phyloP scores from a whole-genome alignment of 208 protist genomes.

The Porcisia deanei region DNA sequence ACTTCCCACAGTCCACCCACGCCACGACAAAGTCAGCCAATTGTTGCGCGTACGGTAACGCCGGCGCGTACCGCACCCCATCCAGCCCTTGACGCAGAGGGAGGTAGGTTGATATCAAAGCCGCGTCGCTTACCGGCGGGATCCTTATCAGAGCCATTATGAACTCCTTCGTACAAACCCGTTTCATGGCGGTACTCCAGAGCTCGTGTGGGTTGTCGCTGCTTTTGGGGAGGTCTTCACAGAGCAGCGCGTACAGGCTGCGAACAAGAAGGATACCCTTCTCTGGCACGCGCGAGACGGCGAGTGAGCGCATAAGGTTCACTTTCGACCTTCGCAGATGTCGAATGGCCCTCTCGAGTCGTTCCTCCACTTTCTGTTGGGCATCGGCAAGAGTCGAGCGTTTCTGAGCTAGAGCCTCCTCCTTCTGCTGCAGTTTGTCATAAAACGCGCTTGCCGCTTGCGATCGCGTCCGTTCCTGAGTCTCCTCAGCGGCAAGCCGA shows the following conservation, averaged over 20 bases:
- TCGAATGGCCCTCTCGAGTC: slow-evolving; percentile 29
- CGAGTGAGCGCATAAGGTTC: slow-evolving; percentile 41
- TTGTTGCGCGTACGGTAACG: slow-evolving; percentile 45
- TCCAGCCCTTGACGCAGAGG: slow-evolving; percentile 38
- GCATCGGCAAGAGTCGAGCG: slow-evolving; percentile 11
- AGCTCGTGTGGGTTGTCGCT: slow-evolving; percentile 46
- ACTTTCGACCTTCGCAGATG: slow-evolving; percentile 43
- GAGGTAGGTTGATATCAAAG: slow-evolving; percentile 19
- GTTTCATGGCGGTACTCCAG: slow-evolving; percentile 47
- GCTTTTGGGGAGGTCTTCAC: slow-evolving; percentile 55
- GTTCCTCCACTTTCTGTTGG: slow-evolving; percentile 25
- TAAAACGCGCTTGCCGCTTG: slow-evolving; percentile 24
- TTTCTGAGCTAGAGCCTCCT: not conserved
- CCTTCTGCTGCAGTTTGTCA: slow-evolving; percentile 19
- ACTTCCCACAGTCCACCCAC: slow-evolving; percentile 40
- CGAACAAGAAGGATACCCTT: slow-evolving; percentile 56
- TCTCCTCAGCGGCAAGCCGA: slow-evolving; percentile 24
- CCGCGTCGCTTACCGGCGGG: slow-evolving; percentile 11
- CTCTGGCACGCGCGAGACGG: slow-evolving; percentile 33
- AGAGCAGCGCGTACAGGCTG: slow-evolving; percentile 55
- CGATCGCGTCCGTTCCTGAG: slow-evolving; percentile 10
- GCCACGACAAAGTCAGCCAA: slow-evolving; percentile 58
- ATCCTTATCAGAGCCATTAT: slow-evolving; percentile 28
- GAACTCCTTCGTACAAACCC: slow-evolving; percentile 50
- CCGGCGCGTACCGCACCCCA: slow-evolving; percentile 49